Base-by-base conservation (phyloP, 352 stramenopile species). In the Phytophthora ohioensis region DNA sequence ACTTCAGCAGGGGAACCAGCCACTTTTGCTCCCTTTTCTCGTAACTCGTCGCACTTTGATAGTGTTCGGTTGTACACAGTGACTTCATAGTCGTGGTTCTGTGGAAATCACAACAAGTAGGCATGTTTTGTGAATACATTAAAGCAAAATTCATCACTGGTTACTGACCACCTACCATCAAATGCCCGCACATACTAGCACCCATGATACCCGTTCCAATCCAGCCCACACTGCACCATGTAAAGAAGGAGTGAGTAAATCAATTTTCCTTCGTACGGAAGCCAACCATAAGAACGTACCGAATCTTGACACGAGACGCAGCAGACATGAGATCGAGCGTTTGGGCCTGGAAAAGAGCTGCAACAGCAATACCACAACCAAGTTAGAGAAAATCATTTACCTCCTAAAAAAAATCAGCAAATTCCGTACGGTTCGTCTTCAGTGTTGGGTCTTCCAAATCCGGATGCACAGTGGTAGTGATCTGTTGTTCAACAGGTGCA, bases 171-270 rank as follows among this genome's bases (percentile, higher is more conserved):
- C 79, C 38, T 79, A 96, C 88, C 57, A 97, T 73, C 52, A 97
- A 81, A 71, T 97, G 91, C 7, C 76, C 65, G 43, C 89, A 96
- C 91, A 97, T 97, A 73, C 85, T 95, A 17, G 81, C 87, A 48
- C 91, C 91, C 91, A 97, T 97, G 61, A 97, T 94, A 5, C 90
- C 90, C 1, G 78, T 90, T 63, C 90, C 91, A 30, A 97, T 88
- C 88, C 90, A 97, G 35, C 91, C 91, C 8, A 97, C 79, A 56
- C 88, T 91, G 45, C 32, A 47, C 21, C 43, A 35, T 32, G 21
- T 61, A 12, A 38, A 38, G 1, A 46, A 2, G 10, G 10, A n/a
- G 30, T 51, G 12, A 64, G 21, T 31, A 49, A 39, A 35, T 9
- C 21, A 27, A 27, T 27, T 27, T 27, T 27, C 21, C 21, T 27